Conservation (phyloP, 495 filamentous ascomycete genomes). For the Lasiosphaeria ovina region DNA sequence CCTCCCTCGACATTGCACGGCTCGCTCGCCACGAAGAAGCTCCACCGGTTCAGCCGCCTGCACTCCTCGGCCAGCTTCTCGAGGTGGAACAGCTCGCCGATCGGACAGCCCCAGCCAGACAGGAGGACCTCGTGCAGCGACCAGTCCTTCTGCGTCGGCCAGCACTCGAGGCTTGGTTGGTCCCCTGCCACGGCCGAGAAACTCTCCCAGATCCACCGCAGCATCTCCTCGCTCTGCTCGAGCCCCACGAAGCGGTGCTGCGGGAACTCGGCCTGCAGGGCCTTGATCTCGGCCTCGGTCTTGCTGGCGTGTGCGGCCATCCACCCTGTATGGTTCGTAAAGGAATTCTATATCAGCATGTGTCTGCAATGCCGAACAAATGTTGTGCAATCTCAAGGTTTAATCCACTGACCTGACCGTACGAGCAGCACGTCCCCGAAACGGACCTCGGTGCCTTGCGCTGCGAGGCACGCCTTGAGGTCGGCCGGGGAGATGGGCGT, state of each 20-base stretch:
- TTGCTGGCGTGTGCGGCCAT: slow-evolving; percentile 35
- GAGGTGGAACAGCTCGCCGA: slow-evolving; percentile 50
- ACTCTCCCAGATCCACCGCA: slow-evolving; percentile 43
- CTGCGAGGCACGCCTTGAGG: slow-evolving; percentile 44
- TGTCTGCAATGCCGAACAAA: too few species aligned
- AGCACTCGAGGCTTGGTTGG: slow-evolving; percentile 49
- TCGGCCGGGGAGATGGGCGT: slow-evolving; percentile 42
- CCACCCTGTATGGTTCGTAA: slow-evolving; percentile 36
- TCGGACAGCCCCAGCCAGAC: slow-evolving; percentile 49
- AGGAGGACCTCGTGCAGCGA: slow-evolving; percentile 46
- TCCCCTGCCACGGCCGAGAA: slow-evolving; percentile 56
- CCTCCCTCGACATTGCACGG: slow-evolving; percentile 48
- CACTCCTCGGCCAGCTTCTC: slow-evolving; percentile 42
- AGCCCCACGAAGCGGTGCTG: slow-evolving; percentile 48
- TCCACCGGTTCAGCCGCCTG: slow-evolving; percentile 33
- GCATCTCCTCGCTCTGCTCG: slow-evolving; percentile 45
- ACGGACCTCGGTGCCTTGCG: slow-evolving; percentile 47
- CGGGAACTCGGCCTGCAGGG: slow-evolving; percentile 30
- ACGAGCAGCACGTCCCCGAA: slow-evolving; percentile 58
- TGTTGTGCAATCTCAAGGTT: too few species aligned
- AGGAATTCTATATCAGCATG: too few species aligned
- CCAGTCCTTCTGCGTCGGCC: slow-evolving; percentile 28
- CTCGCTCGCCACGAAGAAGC: slow-evolving; percentile 49
- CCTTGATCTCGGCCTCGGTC: slow-evolving; percentile 31
- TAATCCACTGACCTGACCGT: slow-evolving; percentile 34